Evolutionary conservation across 2,329 filamentous ascomycete species (phyloP).

Genomic region (Capronia americana): DNA sequence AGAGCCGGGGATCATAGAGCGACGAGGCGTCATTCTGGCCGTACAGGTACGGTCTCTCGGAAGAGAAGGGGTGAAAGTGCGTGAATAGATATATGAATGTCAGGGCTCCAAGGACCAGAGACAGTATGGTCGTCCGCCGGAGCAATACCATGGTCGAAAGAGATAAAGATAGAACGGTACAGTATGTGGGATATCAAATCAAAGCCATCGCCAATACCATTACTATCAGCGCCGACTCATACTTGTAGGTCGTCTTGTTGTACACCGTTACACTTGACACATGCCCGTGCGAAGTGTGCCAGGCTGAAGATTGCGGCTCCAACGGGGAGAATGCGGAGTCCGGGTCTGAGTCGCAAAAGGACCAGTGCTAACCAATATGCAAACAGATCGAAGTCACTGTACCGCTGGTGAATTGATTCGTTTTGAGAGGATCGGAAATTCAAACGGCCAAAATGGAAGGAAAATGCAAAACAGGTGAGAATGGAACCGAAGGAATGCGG

Average conservation of each 20-base stretch:
- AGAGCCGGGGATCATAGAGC: slow-evolving; percentile 41
- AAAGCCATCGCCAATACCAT: neutral
- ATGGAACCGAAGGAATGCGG: neutral
- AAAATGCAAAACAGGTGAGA: neutral
- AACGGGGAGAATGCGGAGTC: neutral
- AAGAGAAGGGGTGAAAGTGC: neutral
- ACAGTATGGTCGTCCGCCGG: slow-evolving; percentile 12
- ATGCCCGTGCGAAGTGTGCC: neutral
- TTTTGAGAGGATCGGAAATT: too few relatives aligned
- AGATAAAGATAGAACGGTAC: neutral
- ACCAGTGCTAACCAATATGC: too few relatives aligned
- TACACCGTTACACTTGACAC: neutral
- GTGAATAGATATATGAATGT: slow-evolving; percentile 20
- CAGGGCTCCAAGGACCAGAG: slow-evolving; percentile 19
- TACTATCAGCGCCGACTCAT: neutral
- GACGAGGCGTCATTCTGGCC: slow-evolving; percentile 23
- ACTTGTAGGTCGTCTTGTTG: neutral
- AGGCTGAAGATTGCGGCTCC: neutral
- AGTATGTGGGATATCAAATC: neutral
- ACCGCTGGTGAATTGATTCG: too few relatives aligned
- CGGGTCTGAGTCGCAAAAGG: too few relatives aligned
- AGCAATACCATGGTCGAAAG: slow-evolving; percentile 21
- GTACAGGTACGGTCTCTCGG: slow-evolving; percentile 21
- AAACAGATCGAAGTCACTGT: neutral
- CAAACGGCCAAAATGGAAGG: neutral